These are phyloP conservation scores for Staphylotrichum tortipilum DNA, from an alignment of 495 filamentous ascomycete genomes.

Conservation along the genomic window DNA sequence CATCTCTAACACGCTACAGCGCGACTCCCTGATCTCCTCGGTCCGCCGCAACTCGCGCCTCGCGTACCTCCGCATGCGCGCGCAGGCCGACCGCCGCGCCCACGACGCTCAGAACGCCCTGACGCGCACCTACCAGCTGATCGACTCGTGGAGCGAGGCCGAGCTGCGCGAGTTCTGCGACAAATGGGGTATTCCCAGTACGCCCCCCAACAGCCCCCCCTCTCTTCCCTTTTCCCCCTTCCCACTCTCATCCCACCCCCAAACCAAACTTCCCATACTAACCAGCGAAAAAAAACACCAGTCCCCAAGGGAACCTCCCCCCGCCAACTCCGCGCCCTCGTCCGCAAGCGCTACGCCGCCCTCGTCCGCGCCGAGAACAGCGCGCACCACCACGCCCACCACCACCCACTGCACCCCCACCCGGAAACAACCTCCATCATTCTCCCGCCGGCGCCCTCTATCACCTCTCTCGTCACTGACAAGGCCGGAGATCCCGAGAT, in stretches of 20 bases:
- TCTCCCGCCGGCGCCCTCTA: too few relatives aligned
- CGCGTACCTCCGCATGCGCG: conserved; percentile 56
- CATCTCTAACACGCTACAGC: conserved; percentile 27
- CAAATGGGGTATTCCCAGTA: conserved; percentile 62
- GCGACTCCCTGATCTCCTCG: conserved; percentile 78
- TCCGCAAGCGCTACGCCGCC: conserved; percentile 91
- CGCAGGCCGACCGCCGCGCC: conserved; percentile 55
- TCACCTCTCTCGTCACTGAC: too few relatives aligned
- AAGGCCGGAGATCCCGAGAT: too few relatives aligned
- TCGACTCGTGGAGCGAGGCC: conserved; percentile 83
- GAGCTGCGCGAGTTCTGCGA: conserved; percentile 89
- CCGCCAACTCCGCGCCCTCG: conserved; percentile 86
- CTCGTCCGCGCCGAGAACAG: conserved; percentile 63
- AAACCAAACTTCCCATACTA: conserved; percentile 22
- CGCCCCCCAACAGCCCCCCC: too few relatives aligned
- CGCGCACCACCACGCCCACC: too few relatives aligned
- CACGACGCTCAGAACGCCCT: conserved; percentile 60
- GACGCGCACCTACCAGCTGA: conserved; percentile 70
- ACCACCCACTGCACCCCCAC: too few relatives aligned
- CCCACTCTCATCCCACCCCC: too few relatives aligned
- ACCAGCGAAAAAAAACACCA: conserved; percentile 49
- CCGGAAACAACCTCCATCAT: too few relatives aligned
- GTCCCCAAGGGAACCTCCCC: conserved; percentile 81
- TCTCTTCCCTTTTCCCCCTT: too few relatives aligned
- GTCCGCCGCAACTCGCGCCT: conserved; percentile 87